Base-by-base conservation (phyloP, 2,329 filamentous ascomycete species). In the Ceratocystiopsis brevicomis region DNA sequence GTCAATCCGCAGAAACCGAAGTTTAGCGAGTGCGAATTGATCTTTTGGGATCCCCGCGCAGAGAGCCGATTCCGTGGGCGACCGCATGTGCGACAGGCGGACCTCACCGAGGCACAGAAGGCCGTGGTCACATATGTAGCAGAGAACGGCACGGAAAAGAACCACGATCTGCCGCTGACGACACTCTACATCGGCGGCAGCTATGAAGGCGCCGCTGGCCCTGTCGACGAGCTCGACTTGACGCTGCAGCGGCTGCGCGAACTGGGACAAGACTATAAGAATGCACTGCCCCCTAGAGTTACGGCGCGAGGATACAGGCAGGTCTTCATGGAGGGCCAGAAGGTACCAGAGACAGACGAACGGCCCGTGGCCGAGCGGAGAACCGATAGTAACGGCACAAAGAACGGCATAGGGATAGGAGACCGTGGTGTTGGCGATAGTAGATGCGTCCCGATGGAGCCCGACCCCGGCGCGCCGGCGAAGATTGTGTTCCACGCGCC, bases 11-110 rank as follows among this genome's bases (percentile, higher is more conserved):
- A 65, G 1, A 53, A 43, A 18, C 49, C n/a, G n/a, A n/a, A 53
- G 1, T 64, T 57, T 52, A 48, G 2, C 0, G 41, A 43, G 2
- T 59, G 61, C 3, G 70, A 76, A 49, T 50, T 76, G 13, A 56
- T 76, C 6, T 68, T 76, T 36, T 74, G 70, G 70, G 72, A 76
- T 47, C 45, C 57, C 2, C 49, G 53, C 1, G 56, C 59, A 9
- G 49, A 46, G 1, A 48, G 53, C 1, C 57, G 52, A 21, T 53
- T 56, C 8, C 46, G 49, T 0, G 41, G 45, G 0, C 45, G 48
- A 14, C 38, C 48, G 5, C 5, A 42, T 2, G 37, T 57, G 1
- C 52, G 61, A 42, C 49, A 17, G 15, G 19, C 50, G 1, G 59
- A 64, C 14, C 57, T 76, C 3, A 56, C 60, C 3, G 53, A 58